These are phyloP conservation scores for Dioszegia aurantiaca DNA, from an alignment of 768 basidiomycete species.

Conservation along the genomic window DNA sequence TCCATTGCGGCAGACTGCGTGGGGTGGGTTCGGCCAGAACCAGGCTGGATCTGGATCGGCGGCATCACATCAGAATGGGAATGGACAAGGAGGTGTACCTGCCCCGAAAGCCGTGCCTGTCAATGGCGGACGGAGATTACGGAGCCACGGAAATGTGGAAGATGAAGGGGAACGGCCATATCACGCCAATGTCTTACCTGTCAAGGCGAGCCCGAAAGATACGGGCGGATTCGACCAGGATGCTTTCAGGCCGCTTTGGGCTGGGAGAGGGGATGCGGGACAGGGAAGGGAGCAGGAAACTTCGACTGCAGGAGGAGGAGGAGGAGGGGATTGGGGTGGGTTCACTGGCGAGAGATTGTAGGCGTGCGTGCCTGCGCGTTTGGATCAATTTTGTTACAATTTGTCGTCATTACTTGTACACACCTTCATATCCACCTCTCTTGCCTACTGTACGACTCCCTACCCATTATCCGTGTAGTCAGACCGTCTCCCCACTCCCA, in stretches of 20 bases:
- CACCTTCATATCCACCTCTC: not conserved
- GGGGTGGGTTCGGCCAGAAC: not conserved
- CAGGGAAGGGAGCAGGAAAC: slow-evolving; percentile 6
- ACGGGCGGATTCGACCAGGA: slow-evolving; percentile 40
- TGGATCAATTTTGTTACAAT: not conserved
- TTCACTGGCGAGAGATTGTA: slow-evolving; percentile 6
- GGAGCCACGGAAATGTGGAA: not conserved
- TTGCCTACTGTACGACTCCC: too few relatives aligned
- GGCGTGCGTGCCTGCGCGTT: not conserved
- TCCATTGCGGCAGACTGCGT: not conserved
- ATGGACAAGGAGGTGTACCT: not conserved
- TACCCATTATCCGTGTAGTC: too few relatives aligned
- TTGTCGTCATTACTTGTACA: not conserved
- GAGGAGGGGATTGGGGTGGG: slow-evolving; percentile 9
- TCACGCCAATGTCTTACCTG: slow-evolving; percentile 30
- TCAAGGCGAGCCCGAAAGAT: slow-evolving; percentile 37
- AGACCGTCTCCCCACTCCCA: too few relatives aligned
- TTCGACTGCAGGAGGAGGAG: slow-evolving; percentile 10
- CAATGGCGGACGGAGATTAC: not conserved
- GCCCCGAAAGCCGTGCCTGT: not conserved
- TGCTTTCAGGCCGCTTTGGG: slow-evolving; percentile 43
- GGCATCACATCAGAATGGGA: slow-evolving; percentile 2
- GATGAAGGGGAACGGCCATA: slow-evolving; percentile 23
- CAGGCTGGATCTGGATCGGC: not conserved
- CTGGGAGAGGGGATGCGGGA: slow-evolving; percentile 8